Evolutionary conservation across 2,329 filamentous ascomycete species (phyloP).

Genomic region (Fusarium buharicum): DNA sequence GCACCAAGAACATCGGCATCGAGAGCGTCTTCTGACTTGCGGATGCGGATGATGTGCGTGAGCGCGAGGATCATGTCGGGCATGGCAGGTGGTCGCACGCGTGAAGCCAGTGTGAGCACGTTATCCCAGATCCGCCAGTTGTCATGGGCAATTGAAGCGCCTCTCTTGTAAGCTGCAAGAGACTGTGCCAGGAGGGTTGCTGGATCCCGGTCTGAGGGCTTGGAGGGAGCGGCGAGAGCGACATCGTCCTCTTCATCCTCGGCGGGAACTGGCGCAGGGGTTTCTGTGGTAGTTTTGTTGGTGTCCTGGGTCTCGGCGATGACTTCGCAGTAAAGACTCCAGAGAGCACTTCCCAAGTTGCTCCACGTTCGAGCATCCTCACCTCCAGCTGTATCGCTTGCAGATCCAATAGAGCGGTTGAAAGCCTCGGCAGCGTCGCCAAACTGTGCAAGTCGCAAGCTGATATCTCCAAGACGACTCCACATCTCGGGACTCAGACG

Average conservation of each 20-base stretch:
- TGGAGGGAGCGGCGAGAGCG: constrained; percentile 34
- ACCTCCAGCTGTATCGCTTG: constrained; percentile 74
- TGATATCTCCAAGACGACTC: constrained; percentile 90
- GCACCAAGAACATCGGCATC: constrained; percentile 78
- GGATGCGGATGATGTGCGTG: constrained; percentile 78
- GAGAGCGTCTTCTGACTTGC: constrained; percentile 80
- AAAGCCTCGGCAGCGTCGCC: constrained; percentile 85
- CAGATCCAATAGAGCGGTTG: constrained; percentile 77
- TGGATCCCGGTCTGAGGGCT: constrained; percentile 56
- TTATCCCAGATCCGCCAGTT: constrained; percentile 98
- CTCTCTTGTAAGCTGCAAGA: constrained; percentile 85
- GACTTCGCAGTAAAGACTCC: constrained; percentile 71
- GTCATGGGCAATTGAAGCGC: constrained; percentile 82
- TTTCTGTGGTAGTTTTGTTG: constrained; percentile 38
- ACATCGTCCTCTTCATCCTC: constrained; percentile 48
- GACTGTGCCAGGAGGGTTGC: constrained; percentile 76
- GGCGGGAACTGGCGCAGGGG: constrained; percentile 27
- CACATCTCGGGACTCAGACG: constrained; percentile 84
- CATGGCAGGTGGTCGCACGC: constrained; percentile 78
- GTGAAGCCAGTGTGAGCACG: constrained; percentile 85
- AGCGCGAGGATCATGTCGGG: constrained; percentile 80
- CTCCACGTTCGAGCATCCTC: constrained; percentile 94
- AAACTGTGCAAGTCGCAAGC: constrained; percentile 80
- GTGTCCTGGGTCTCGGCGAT: constrained; percentile 52
- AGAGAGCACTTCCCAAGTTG: constrained; percentile 87